Evolutionary conservation across 371 early-diverging fungal genomes (phyloP), one percentile per base, ranked within the genome.

Genomic region (Circinella umbellata): DNA sequence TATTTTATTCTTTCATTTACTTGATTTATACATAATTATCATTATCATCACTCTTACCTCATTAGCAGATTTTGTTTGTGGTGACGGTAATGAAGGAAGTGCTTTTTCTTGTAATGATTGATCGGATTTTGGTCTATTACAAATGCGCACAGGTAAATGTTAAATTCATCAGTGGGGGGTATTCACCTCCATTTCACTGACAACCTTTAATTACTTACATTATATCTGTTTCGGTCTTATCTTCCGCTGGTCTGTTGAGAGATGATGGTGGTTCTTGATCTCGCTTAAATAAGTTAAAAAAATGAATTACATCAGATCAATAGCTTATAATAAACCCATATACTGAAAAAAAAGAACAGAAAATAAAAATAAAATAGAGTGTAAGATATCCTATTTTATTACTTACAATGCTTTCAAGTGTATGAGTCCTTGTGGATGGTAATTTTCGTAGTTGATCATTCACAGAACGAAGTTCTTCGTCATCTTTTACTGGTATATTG

Each of bases 381-480:
- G 27, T 27, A 27, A 27, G 47, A 47, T 47, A 9, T 47, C 47
- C 3, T 47, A 15, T 54, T 54, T 20, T 27, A 27, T 11, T 1
- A 42, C 6, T 18, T 34, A 57, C 57, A 11, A 27, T 57, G 57
- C 57, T 57, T 34, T 57, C 57, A 18, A n/a, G 13, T 34, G 61
- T 61, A 9, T 39, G 61, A 9, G 61, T n/a, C 27, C 57, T 57
- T 57, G 57, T 17, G 7, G 65, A 64, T 34, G 75, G 71, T 35
- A 74, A 42, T 53, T 68, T 68, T 20, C 66, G 71, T 8, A 74
- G 57, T 64, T 74, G 75, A 42, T 71, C 69, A 60, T 71, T 71
- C 7, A 74, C 71, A 1, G 75, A 74, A n/a, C 75, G 71, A 42
- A 74, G 61, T 61, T 74, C 75, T 55, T 74, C 75, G 47, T 74